Base-by-base conservation (phyloP, 208 protist species). In the Lotmaria passim region DNA sequence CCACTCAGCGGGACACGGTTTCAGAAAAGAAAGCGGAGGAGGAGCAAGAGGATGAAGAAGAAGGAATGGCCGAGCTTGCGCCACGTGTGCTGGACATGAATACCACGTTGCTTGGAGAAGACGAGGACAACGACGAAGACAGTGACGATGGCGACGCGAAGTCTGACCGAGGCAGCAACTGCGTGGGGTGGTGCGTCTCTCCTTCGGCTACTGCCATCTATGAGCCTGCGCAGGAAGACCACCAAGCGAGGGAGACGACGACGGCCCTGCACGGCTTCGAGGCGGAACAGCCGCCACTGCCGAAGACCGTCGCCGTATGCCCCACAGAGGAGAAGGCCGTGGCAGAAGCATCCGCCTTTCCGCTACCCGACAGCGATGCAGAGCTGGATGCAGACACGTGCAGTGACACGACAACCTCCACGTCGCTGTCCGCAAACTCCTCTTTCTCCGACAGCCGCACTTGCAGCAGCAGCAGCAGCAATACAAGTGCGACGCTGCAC, bases 391-490 rank as follows among this genome's bases (percentile, higher is more conserved):
- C 5, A 14, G 52, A 43, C 0, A 0, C 24, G 4, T 14, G 19
- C 8, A 44, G 30, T 15, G 19, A 58, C 34, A 58, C 31, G 47
- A 24, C 44, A 8, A 19, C n/a, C 44, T 31, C 31, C 52, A 28
- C 52, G 19, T 12, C 52, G 1, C 19, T 7, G 23, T 61, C 55
- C 23, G 3, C 55, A 7, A 61, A 44, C 55, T 11, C 30, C 24
- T 61, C 55, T 38, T 26, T 47, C 30, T 26, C 38, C 2, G 58
- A 52, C 58, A 64, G 58, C 43, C 58, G 58, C 28, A 43, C 24
- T 6, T 4, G 17, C 58, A 52, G 58, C 43, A 28, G 24, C 26
- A 64, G 19, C 30, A 39, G 24, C 28, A 38, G 4, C 38, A 28
- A 1, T 24, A 43, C 2, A 2, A 24, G 0, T 24, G 58, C 2